Evolutionary conservation across 371 early-diverging fungal species (phyloP).

Genomic region (Mortierella sp.): DNA sequence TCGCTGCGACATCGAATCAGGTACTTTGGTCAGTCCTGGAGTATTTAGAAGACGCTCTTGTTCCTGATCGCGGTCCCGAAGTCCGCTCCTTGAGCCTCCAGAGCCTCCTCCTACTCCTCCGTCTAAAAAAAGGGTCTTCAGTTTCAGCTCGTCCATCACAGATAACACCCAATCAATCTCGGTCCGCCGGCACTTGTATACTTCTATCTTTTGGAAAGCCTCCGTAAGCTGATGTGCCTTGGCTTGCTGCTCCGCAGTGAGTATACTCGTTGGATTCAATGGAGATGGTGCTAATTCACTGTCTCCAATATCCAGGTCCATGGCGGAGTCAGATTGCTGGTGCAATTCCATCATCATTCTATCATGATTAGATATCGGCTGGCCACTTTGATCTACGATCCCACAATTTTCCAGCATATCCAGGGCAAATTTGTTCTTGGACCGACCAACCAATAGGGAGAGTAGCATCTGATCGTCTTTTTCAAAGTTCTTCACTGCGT

Average conservation of each 20-base stretch:
- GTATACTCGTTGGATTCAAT: background rate
- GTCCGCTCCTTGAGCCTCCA: conserved; percentile 53
- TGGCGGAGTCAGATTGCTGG: conserved; percentile 30
- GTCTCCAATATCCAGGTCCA: conserved; percentile 54
- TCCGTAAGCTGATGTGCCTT: conserved; percentile 34
- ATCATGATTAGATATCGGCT: conserved; percentile 37
- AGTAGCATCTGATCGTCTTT: conserved; percentile 36
- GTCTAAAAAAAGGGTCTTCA: conserved; percentile 51
- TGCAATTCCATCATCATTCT: conserved; percentile 34
- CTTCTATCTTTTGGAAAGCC: conserved; percentile 44
- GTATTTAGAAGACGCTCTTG: conserved; percentile 43
- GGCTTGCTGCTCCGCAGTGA: background rate
- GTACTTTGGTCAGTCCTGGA: conserved; percentile 54
- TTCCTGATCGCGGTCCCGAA: conserved; percentile 46
- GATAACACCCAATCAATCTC: conserved; percentile 57
- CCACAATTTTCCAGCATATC: conserved; percentile 53
- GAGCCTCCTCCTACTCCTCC: conserved; percentile 34
- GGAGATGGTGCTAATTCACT: conserved; percentile 22
- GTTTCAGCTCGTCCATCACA: conserved; percentile 54
- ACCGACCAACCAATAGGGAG: conserved; percentile 31
- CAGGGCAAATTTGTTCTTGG: conserved; percentile 53
- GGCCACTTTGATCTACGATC: conserved; percentile 47
- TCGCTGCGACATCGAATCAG: conserved; percentile 59
- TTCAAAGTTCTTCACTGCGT: conserved; percentile 36
- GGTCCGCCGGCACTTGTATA: conserved; percentile 48